Percentiles rank a stretch among this genome's conserved stretches.
Conservation (phyloP, 1,139 yeast species). For the Pichia sp. region DNA sequence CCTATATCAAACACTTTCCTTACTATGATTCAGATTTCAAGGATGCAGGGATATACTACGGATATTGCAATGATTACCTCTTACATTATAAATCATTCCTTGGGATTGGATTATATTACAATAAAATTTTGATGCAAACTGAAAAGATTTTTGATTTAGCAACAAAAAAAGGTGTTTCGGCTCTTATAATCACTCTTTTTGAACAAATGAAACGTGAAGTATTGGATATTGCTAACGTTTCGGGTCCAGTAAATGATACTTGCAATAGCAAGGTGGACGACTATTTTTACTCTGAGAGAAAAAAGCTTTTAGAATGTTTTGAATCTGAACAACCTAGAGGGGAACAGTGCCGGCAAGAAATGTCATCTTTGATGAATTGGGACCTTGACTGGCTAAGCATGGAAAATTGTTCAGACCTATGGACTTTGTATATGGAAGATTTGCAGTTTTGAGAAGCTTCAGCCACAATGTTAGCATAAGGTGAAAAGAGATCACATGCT, state of each 20-base stretch:
- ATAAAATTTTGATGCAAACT: conserved; percentile 3
- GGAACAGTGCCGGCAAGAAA: conserved; percentile 1
- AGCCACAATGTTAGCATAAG: no score
- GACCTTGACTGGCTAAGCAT: conserved; percentile 4
- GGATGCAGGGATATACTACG: not conserved
- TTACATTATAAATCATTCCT: not conserved
- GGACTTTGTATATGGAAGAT: conserved; percentile 1
- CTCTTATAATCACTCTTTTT: conserved; percentile 10
- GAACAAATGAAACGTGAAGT: conserved; percentile 21
- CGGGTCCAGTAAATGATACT: conserved; percentile 19
- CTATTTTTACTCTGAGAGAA: not conserved
- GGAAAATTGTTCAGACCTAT: not conserved
- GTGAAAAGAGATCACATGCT: no score
- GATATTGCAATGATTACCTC: conserved; percentile 2
- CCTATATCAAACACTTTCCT: conserved; percentile 3
- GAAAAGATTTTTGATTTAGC: conserved; percentile 7
- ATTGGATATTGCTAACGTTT: conserved; percentile 21
- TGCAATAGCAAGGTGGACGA: not conserved
- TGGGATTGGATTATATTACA: conserved; percentile 2
- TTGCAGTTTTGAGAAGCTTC: not conserved
- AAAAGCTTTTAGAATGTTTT: not conserved
- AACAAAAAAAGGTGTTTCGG: conserved; percentile 1
- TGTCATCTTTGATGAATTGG: conserved; percentile 5
- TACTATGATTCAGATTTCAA: not conserved
- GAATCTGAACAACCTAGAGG: not conserved